phyloP scores from a whole-genome alignment of 2,329 filamentous ascomycete species.

The Xylariaceae sp. region DNA sequence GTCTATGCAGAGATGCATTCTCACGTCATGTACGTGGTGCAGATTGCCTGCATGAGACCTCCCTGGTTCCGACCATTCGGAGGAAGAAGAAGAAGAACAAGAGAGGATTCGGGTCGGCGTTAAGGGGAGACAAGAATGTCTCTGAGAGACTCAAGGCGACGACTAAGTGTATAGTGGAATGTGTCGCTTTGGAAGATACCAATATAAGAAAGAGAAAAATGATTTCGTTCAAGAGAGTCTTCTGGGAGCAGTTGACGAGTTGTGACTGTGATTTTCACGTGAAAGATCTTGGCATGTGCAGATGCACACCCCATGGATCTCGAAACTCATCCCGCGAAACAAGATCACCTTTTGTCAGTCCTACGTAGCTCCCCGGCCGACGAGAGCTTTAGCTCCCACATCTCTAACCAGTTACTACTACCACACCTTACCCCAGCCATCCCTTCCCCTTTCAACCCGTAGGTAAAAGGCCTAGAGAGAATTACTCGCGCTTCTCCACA shows the following conservation, averaged over 20 bases:
- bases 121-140: neutral
- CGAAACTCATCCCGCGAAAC: too few species aligned
- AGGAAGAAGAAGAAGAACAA: neutral
- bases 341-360: too few species aligned
- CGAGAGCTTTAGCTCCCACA: too few species aligned
- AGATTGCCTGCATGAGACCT: neutral
- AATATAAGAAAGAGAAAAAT: slow-evolving; percentile 7
- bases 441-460: too few species aligned
- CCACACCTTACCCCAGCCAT: too few species aligned
- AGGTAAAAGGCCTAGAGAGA: too few species aligned
- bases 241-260: too few species aligned
- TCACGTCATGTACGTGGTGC: too few species aligned
- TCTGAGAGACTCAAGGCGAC: neutral
- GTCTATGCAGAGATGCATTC: neutral
- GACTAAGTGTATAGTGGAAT: neutral
- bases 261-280: neutral
- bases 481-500: neutral
- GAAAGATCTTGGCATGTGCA: neutral
- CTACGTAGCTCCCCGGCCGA: too few species aligned
- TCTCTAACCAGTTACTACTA: too few species aligned
- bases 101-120: slow-evolving; percentile 9
- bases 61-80: neutral
- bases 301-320: too few species aligned
- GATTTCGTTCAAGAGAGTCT: neutral
- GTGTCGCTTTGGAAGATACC: slow-evolving; percentile 14